A percentile compares a stretch with the other conserved stretches of the same genome.
Conservation (phyloP, 306 rosid species). For the Trifolium dubium region DNA sequence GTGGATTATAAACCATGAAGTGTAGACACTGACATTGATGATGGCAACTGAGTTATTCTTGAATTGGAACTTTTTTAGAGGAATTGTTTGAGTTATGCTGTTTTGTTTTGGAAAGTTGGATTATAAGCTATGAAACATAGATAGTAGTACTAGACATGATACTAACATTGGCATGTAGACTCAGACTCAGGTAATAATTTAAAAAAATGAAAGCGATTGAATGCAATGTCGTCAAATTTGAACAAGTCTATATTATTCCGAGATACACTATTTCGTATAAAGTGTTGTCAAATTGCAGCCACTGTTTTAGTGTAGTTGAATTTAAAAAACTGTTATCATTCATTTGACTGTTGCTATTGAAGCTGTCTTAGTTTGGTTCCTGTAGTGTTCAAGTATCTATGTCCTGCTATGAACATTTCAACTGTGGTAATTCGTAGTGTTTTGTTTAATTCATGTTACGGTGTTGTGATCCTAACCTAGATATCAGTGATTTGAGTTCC, state of each 20-base stretch:
- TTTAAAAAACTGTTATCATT: not conserved
- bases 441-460: no score
- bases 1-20: not conserved
- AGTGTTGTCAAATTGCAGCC: not conserved
- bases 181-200: not conserved
- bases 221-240: not conserved
- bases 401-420: not conserved
- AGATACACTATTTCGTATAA: not conserved
- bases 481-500: no score
- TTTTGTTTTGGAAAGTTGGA: slow-evolving; percentile 4
- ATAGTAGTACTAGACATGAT: not conserved
- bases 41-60: no score
- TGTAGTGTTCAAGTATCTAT: slow-evolving; percentile 17
- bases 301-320: not conserved
- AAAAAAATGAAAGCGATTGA: not conserved
- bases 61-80: not conserved
- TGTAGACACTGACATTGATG: no score
- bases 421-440: no score
- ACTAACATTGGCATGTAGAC: not conserved
- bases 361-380: not conserved
- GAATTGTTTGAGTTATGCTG: not conserved
- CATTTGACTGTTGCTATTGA: not conserved
- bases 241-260: not conserved
- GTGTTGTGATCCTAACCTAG: no score
- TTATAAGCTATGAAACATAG: not conserved